These are phyloP conservation scores for Pilobolus umbonatus DNA, from an alignment of 192 early-diverging fungal genomes.

Conservation along the genomic window DNA sequence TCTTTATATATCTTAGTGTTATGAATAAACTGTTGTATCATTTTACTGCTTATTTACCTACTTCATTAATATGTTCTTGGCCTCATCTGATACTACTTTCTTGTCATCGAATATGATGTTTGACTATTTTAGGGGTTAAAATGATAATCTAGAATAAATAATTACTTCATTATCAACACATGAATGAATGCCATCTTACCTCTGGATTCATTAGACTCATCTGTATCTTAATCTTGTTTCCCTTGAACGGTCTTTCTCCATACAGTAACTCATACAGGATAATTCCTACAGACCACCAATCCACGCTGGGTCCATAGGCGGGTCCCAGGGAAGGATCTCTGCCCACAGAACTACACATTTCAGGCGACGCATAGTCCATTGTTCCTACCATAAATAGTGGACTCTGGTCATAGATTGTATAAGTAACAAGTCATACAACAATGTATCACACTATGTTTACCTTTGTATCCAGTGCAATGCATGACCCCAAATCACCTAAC, in stretches of 20 bases:
- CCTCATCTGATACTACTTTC: constrained; percentile 51
- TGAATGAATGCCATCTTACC: too few species aligned
- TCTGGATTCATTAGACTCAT: neutral
- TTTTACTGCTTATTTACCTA: constrained; percentile 11
- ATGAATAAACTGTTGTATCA: neutral
- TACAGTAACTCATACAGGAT: constrained; percentile 78
- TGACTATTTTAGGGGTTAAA: constrained; percentile 11
- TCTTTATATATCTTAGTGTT: constrained; percentile 11
- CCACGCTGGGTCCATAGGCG: constrained; percentile 69
- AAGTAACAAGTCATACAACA: neutral
- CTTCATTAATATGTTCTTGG: constrained; percentile 64
- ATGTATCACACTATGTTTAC: constrained; percentile 14
- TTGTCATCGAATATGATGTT: constrained; percentile 32
- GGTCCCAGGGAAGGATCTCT: constrained; percentile 61
- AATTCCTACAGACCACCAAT: constrained; percentile 88
- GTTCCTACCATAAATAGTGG: constrained; percentile 41
- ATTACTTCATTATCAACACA: neutral
- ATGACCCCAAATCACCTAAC: constrained; percentile 69
- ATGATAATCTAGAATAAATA: neutral
- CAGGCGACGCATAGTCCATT: constrained; percentile 93
- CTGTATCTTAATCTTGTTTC: neutral
- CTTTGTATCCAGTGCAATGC: constrained; percentile 56
- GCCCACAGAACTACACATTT: constrained; percentile 82
- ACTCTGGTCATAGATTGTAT: neutral
- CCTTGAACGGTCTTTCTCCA: neutral